Evolutionary conservation across 805 yeast species (phyloP).

Genomic region (Kregervanrija delftensis): DNA sequence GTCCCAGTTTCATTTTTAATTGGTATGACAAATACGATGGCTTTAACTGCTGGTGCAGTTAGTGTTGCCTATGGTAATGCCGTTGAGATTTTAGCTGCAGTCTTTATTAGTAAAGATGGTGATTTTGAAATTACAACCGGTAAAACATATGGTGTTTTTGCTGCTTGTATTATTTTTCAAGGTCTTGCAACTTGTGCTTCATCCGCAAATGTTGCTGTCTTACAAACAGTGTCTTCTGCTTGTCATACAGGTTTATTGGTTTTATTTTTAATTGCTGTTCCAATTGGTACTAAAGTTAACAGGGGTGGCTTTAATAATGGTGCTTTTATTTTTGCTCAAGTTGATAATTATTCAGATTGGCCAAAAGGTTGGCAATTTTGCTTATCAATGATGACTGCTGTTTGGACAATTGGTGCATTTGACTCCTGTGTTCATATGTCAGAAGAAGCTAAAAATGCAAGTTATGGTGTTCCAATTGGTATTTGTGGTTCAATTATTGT

Average conservation of each 20-base stretch:
- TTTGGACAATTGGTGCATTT: conserved; percentile 48
- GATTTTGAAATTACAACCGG: conserved; percentile 32
- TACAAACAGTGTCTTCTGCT: conserved; percentile 34
- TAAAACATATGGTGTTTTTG: conserved; percentile 38
- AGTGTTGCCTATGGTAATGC: conserved; percentile 42
- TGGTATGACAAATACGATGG: conserved; percentile 37
- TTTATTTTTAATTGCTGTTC: conserved; percentile 39
- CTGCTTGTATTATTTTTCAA: conserved; percentile 34
- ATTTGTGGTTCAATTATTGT: conserved; percentile 37
- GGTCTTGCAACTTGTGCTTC: conserved; percentile 33
- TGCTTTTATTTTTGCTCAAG: conserved; percentile 30
- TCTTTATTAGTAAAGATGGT: conserved; percentile 33
- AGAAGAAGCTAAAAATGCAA: conserved; percentile 40
- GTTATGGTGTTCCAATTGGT: conserved; percentile 38
- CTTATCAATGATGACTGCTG: conserved; percentile 39
- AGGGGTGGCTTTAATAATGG: conserved; percentile 26
- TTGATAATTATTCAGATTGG: conserved; percentile 31
- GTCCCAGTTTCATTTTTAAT: conserved; percentile 35
- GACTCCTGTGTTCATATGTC: conserved; percentile 46
- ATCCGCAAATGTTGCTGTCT: conserved; percentile 32
- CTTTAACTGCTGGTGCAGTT: conserved; percentile 34
- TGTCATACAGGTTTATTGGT: conserved; percentile 31
- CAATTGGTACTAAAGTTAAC: conserved; percentile 32
- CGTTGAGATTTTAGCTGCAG: conserved; percentile 36
- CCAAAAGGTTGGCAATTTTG: conserved; percentile 36